These are phyloP conservation scores for Populus trichocarpa DNA, from an alignment of 441 rosid species.

Conservation along the genomic window DNA sequence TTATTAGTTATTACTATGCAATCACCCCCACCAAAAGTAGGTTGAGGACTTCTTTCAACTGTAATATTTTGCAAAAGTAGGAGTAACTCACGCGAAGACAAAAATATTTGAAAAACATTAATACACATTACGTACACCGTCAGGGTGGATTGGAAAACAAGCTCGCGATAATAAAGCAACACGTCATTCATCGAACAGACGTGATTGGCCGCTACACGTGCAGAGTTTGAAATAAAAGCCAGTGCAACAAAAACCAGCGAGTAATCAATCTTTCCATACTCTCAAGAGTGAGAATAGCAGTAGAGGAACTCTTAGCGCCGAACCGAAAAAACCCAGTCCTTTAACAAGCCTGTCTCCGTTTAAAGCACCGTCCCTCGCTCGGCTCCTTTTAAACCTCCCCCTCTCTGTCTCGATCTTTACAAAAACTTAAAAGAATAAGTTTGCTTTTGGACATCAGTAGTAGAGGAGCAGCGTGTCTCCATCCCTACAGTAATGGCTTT, in stretches of 20 bases:
- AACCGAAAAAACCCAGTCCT: background rate
- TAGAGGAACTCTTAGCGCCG: background rate
- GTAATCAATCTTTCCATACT: background rate
- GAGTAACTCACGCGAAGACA: background rate
- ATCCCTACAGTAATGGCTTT: constrained; percentile 34
- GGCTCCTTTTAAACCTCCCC: constrained; percentile 19
- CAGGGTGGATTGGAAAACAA: background rate
- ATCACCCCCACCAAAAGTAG: too few relatives aligned
- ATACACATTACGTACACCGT: background rate
- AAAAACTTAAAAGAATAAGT: too few relatives aligned
- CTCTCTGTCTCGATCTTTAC: constrained; percentile 10
- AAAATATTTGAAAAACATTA: background rate
- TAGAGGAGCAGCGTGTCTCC: background rate
- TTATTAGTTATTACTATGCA: too few relatives aligned
- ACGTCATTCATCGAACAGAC: background rate
- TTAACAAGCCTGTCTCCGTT: background rate
- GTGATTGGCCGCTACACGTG: background rate
- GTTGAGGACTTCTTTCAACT: too few relatives aligned
- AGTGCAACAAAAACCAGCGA: background rate
- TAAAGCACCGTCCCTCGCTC: constrained; percentile 22
- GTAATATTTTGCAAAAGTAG: background rate
- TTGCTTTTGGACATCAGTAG: background rate
- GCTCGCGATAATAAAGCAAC: background rate
- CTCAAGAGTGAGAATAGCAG: background rate
- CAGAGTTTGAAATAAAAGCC: background rate